Base-by-base conservation (phyloP, 148 eudicot genomes). In the Arctostaphylos glauca region DNA sequence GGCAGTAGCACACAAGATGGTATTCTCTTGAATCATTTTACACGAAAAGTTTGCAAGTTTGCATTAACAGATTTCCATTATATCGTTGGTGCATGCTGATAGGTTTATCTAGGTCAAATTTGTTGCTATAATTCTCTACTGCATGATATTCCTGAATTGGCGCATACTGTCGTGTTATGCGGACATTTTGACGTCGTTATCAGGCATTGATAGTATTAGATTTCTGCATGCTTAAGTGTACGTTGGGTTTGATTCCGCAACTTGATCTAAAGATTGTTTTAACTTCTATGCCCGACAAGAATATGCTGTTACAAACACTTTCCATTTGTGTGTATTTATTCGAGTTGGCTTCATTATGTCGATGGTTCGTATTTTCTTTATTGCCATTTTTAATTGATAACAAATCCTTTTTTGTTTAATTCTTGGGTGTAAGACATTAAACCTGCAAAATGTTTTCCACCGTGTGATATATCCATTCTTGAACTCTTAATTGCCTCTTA, bases 1-100 rank as follows among this genome's bases (percentile, higher is more conserved):
- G 85, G 81, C 43, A 76, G 81, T 44, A 84, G 85, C 81, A 75
- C 86, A 46, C 83, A 77, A 68, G 78, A 84, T 80, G 89, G 89
- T 88, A 86, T 55, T 58, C 75, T 81, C 62, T 68, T 60, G 48
- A 41, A 79, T 38, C 60, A 14, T 56, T 46, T 53, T 62, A 59
- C 52, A 64, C 18, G 3, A 81, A 67, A 46, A 19, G 2, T 78
- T 6, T n/a, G n/a, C n/a, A n/a, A n/a, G n/a, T n/a, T n/a, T n/a
- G 15, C 9, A 49, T 19, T 54, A 3, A 68, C 5, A 25, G 55
- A 50, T 3, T 49, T 67, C 48, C 2, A 1, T 50, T 41, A 31
- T 25, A 68, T 70, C 8, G 0, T 52, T 21, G 59, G 48, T n/a
- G 54, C 72, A 19, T 21, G 71, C 18, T 43, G 50, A 52, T 79